These are phyloP conservation scores for Trichoderma gamsii DNA, from an alignment of 495 filamentous ascomycete species.

Conservation along the genomic window DNA sequence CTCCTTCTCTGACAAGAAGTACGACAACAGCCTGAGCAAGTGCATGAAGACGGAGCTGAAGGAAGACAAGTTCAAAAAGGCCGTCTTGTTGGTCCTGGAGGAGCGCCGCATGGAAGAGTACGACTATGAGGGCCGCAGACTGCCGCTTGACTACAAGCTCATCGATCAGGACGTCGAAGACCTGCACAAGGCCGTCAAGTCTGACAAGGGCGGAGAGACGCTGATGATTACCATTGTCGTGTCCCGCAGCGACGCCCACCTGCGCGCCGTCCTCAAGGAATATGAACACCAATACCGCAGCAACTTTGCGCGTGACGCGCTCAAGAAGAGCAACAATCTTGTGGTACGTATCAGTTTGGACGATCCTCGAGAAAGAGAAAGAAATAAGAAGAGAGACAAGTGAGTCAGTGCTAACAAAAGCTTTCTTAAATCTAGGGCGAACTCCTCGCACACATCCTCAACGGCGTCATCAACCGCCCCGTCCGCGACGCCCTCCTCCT, in stretches of 20 bases:
- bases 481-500: slow-evolving; percentile 92
- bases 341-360: slow-evolving; percentile 57
- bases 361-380: background rate
- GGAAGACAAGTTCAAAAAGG: slow-evolving; percentile 89
- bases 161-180: slow-evolving; percentile 66
- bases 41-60: slow-evolving; percentile 90
- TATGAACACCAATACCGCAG: slow-evolving; percentile 65
- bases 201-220: slow-evolving; percentile 78
- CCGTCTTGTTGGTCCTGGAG: slow-evolving; percentile 78
- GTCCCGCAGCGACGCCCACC: slow-evolving; percentile 67
- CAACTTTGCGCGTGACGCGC: slow-evolving; percentile 82
- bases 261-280: slow-evolving; percentile 67
- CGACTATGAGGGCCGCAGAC: slow-evolving; percentile 38
- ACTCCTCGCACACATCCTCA: slow-evolving; percentile 89
- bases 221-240: slow-evolving; percentile 86
- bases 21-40: slow-evolving; percentile 68
- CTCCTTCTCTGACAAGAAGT: slow-evolving; percentile 89
- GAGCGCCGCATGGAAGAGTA: slow-evolving; percentile 76
- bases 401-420: background rate
- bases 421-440: slow-evolving; percentile 61
- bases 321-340: slow-evolving; percentile 81
- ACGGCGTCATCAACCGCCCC: slow-evolving; percentile 91
- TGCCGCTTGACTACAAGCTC: slow-evolving; percentile 42
- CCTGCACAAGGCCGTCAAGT: slow-evolving; percentile 61
- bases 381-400: background rate